Evolutionary conservation across 2,329 filamentous ascomycete species (phyloP), one percentile per base, ranked within the genome.

Genomic region (Cladorrhinum sp.): DNA sequence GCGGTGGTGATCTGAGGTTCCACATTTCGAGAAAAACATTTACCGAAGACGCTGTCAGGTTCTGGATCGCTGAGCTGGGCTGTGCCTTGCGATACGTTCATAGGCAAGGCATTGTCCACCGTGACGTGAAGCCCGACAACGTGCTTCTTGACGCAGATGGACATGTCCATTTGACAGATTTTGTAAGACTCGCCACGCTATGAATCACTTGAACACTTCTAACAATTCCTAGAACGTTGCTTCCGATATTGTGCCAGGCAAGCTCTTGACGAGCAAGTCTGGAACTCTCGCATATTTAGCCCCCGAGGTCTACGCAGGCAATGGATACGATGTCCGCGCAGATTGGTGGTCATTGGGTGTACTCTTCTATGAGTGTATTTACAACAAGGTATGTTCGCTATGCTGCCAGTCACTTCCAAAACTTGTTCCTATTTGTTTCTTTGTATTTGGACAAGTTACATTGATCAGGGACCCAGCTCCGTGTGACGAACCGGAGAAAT

Each of bases 311-410:
- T 99, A 98, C 71, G 84, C 88, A 66, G 94, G 94, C 54, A 88
- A 87, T 64, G 95, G 95, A 42, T 99, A 99, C 72, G 88, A 90
- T 62, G 86, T 87, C 52, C 91, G 95, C 68, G 93, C 95, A 48
- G 95, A 99, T 74, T 99, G 95, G 95, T 99, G 95, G 95, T 98
- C 95, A 5, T 77, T 99, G 21, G 95, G 95, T 54, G 95, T 99
- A 51, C 84, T 96, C n/a, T 98, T 98, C 75, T 99, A 97, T 75
- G 95, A 99, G 75, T 98, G 95, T 82, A 97, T 99, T 66, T 99
- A 98, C 79, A 96, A 96, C 79, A 98, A 96, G 88, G 92, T 92
- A 76, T 57, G 81, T 72, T 72, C 55, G 46, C 39, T 57, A 50
- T 49, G 18, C 42, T 12, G 57, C 57, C 21, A 51, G 6, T n/a